phyloP scores from a whole-genome alignment of 1,139 yeast species.

The Yamadazyma oceani region DNA sequence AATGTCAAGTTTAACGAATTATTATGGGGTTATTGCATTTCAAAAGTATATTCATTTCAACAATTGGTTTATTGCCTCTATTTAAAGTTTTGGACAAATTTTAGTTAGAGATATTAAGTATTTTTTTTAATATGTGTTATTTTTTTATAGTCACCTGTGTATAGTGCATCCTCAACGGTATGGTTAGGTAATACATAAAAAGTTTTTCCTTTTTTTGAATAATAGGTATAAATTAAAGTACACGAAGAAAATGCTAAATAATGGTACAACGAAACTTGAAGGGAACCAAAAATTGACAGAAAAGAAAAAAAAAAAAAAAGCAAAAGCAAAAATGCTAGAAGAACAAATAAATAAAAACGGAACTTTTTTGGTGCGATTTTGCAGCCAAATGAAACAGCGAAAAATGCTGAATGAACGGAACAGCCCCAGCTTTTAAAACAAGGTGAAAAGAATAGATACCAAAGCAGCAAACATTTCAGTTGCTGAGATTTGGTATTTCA shows the following conservation, averaged over 20 bases:
- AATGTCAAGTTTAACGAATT: constrained; percentile 5
- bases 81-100: too few relatives aligned
- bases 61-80: constrained; percentile 10
- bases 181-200: constrained; percentile 9
- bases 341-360: too few relatives aligned
- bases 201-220: neutral
- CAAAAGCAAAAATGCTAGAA: too few relatives aligned
- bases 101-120: constrained; percentile 4
- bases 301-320: too few relatives aligned
- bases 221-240: too few relatives aligned
- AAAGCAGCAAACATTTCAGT: constrained; percentile 7
- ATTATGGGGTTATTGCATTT: constrained; percentile 13
- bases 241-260: too few relatives aligned
- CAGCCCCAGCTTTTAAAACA: constrained; percentile 5
- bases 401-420: constrained; percentile 1
- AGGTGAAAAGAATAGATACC: constrained; percentile 7
- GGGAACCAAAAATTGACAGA: too few relatives aligned
- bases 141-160: constrained; percentile 24
- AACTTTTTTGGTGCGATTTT: too few relatives aligned
- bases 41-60: constrained; percentile 17
- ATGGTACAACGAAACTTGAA: too few relatives aligned
- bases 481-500: constrained; percentile 5
- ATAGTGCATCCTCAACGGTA: constrained; percentile 27
- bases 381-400: neutral
- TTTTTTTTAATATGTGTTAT: constrained; percentile 9